A percentile compares a stretch with the other conserved stretches of the same genome.
Conservation (phyloP, 2,329 filamentous ascomycete species). For the Rhytidhysteron rufulum region DNA sequence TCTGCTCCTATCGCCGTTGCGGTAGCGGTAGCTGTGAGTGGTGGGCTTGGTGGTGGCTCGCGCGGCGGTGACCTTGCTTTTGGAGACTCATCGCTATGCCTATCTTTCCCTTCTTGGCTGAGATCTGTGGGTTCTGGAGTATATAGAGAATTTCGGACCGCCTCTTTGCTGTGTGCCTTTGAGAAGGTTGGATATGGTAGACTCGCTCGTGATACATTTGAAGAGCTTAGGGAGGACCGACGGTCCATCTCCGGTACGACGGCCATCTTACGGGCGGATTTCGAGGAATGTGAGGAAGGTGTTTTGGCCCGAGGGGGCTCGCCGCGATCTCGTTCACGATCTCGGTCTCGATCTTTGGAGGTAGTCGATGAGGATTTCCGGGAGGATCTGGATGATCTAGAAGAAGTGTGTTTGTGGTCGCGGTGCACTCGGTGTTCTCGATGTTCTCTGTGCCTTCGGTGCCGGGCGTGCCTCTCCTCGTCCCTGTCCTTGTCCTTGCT, state of each 20-base stretch:
- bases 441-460: too few species aligned
- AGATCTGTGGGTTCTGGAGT: slow-evolving; percentile 43
- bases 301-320: slow-evolving; percentile 22
- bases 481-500: slow-evolving; percentile 25
- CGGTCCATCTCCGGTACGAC: slow-evolving; percentile 48
- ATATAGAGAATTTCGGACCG: slow-evolving; percentile 46
- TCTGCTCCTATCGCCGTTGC: slow-evolving; percentile 36
- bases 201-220: slow-evolving; percentile 34
- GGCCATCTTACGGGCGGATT: slow-evolving; percentile 31
- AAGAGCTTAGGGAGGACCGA: slow-evolving; percentile 27
- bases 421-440: too few species aligned
- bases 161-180: slow-evolving; percentile 89
- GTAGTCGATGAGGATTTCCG: slow-evolving; percentile 29
- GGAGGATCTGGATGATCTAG: slow-evolving; percentile 9
- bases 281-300: slow-evolving; percentile 21
- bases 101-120: slow-evolving; percentile 25
- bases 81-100: slow-evolving; percentile 18
- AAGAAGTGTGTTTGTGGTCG: slow-evolving; percentile 23
- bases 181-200: slow-evolving; percentile 79
- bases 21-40: slow-evolving; percentile 44
- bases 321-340: slow-evolving; percentile 16
- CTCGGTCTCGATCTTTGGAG: slow-evolving; percentile 20
- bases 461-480: slow-evolving; percentile 18
- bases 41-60: slow-evolving; percentile 45
- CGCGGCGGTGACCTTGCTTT: slow-evolving; percentile 23